Evolutionary conservation across 371 early-diverging fungal genomes (phyloP), one percentile per base, ranked within the genome.

Genomic region (Lichtheimia corymbifera): DNA sequence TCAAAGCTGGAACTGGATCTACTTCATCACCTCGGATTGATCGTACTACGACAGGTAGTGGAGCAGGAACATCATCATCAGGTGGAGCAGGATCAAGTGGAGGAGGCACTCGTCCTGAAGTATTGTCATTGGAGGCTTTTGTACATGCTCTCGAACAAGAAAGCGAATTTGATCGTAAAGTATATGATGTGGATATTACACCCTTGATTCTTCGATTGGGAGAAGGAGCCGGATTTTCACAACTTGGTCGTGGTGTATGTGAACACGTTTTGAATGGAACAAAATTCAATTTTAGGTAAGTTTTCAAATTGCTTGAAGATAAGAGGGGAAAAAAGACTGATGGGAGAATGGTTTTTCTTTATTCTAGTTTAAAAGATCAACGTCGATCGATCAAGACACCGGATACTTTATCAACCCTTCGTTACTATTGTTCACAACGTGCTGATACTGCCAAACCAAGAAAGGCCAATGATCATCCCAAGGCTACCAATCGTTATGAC

Each of bases 351-450:
- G 4, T 28, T 3, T 2, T 47, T 47, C n/a, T n/a, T 18, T 25
- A 25, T 59, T 14, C 14, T 66, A 80, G 80, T 65, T 61, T 80
- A 17, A 80, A 80, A 55, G 80, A 80, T 66, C 73, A 75, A n/a
- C 66, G 80, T 30, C 67, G 73, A 25, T 76, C 77, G 2, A 80
- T 77, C 28, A 76, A 75, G 47, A 72, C 70, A 15, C 80, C 80
- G 13, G 74, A 77, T 22, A 80, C 77, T 0, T 44, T 75, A 30
- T 77, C 80, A 1, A 80, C 80, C 0, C 58, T 80, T 35, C 68
- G 80, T 50, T 80, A 80, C 40, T 80, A 80, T 35, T 80, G 80
- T 45, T 80, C 80, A 27, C 80, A 80, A 52, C 64, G 80, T 42
- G 66, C 71, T 0, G 80, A 80, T 53, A 80, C 75, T 9, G 77